Base-by-base conservation (phyloP, 108 stramenopile genomes). In the Nitzschia sp. region DNA sequence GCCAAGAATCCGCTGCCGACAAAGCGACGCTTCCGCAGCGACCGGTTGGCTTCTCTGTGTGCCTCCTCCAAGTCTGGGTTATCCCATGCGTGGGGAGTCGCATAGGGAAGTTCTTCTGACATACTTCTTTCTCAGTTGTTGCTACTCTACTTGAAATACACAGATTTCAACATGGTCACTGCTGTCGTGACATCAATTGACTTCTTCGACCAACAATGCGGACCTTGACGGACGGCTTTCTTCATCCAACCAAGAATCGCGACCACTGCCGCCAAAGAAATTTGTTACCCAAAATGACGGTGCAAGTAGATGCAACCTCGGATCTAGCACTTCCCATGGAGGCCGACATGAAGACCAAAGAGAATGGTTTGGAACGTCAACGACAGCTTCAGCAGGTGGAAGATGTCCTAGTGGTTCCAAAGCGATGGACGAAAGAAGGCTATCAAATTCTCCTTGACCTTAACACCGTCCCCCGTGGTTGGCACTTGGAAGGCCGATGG, bases 401-500 rank as follows among this genome's bases (percentile, higher is more conserved):
- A 67, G 51, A 58, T 42, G 79, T 91, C 29, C 29, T 88, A 7
- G 58, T 83, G 26, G 74, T 91, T 42, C 90, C 87, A 21, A 70
- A 79, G 41, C 69, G 63, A 40, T 66, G 83, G 24, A 87, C 90
- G 8, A 86, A 88, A 63, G 58, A 73, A 43, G 82, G 80, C 10
- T 86, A 91, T 41, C 73, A 72, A 57, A 61, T 73, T 11, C 70
- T 91, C 22, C 20, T 85, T 0, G 51, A 69, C 0, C 57, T 70
- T 25, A 34, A 79, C 29, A 76, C 59, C 25, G 84, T 79, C 29
- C 73, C 85, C 1, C 72, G 86, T 25, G 68, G 63, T 25, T 90
- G 85, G 82, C 86, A 90, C 69, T 55, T 90, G 29, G 90, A 86
- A 60, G 90, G 90, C 25, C 74, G 90, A 52, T 86, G 79, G 65